Base-by-base conservation (phyloP, 1,284 basidiomycete genomes). In the Exobasidium cylindrosporum region DNA sequence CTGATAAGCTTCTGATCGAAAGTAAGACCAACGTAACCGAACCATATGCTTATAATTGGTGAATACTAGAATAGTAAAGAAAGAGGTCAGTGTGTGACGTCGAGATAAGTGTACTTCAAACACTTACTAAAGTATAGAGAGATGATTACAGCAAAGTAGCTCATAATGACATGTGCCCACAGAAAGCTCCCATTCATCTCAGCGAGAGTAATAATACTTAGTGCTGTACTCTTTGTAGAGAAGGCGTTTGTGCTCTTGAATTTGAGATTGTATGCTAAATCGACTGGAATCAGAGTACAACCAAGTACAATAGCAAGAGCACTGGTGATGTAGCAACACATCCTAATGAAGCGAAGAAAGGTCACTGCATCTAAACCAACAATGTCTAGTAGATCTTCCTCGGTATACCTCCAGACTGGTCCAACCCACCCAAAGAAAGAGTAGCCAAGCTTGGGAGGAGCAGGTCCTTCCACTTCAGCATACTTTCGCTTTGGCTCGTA, bases 341-440 rank as follows among this genome's bases (percentile, higher is more conserved):
- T 87, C 64, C 92, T 87, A 29, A 89, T 84, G 80, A 98, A 97
- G 24, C 94, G 89, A 21, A 99, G 86, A 81, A 91, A 99, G 13
- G 90, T 86, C 55, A 92, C 89, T 0, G 94, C 95, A 79, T 99
- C 96, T 23, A 97, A 71, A 31, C 84, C 95, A 73, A 97, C 86
- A 79, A 94, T 92, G 69, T 90, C 87, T 31, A 97, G 84, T 49
- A 97, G 86, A 69, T 92, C 88, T 29, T 88, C 86, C 81, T 98
- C 95, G 72, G 89, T 89, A 30, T 89, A 88, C 65, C 87, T 85
- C 55, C 92, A 75, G 23, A 97, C 85, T 1, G 95, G 94, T 24
- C 88, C 87, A 1, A 97, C 83, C 95, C 94, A 80, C 45, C 71
- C 66, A 47, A 79, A 71, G 44, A 52, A 17, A 60, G 60, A 47